Percentiles rank a stretch among this genome's conserved stretches.
These are phyloP conservation scores for Nymphaea thermarum DNA, from an alignment of 164 flowering plant genomes.

Conservation along the genomic window DNA sequence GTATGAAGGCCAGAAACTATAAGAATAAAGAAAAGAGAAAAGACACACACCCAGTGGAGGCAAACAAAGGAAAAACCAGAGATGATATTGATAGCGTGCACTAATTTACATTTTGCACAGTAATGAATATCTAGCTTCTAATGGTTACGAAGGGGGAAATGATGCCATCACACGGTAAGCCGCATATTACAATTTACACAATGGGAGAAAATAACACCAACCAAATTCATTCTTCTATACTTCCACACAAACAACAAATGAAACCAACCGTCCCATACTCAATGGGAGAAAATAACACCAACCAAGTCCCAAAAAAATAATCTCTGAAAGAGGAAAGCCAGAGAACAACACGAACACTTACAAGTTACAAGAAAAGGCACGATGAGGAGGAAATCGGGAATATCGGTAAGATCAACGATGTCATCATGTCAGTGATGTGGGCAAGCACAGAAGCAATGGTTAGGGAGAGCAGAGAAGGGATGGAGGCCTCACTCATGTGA, in stretches of 20 bases:
- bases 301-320: background rate
- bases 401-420: constrained; percentile 10
- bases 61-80: no score
- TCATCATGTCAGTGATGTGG: constrained; percentile 7
- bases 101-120: no score
- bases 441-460: constrained; percentile 9
- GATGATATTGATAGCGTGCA: no score
- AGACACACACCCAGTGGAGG: no score
- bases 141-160: no score
- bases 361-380: constrained; percentile 4
- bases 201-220: no score
- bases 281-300: background rate
- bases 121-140: no score
- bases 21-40: no score
- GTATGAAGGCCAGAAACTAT: no score
- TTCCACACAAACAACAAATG: background rate
- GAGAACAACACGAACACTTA: background rate
- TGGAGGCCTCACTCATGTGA: constrained; percentile 7
- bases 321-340: background rate
- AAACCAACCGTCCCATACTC: background rate
- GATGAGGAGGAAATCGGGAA: constrained; percentile 10
- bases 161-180: no score
- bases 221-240: background rate
- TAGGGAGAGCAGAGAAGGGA: constrained; percentile 9
- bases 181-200: no score